Evolutionary conservation across 441 rosid genomes (phyloP).

Genomic region (Croton laevigatus): DNA sequence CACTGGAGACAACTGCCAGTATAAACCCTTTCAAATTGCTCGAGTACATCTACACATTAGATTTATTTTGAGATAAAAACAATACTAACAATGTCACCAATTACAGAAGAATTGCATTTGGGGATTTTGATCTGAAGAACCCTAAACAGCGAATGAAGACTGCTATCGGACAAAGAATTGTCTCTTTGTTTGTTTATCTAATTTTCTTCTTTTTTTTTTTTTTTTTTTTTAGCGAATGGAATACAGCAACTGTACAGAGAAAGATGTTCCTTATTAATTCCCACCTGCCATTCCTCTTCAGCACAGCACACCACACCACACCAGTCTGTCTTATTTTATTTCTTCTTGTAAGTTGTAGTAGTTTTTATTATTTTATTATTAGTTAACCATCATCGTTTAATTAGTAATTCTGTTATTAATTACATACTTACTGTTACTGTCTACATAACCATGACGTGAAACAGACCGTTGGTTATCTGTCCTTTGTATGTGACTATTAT

Average conservation of each 20-base stretch:
- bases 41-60: slow-evolving; percentile 11
- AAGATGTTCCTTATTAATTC: not conserved
- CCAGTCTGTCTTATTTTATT: not conserved
- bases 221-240: not conserved
- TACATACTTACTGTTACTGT: no score
- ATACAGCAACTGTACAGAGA: not conserved
- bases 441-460: no score
- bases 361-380: no score
- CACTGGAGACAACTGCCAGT: slow-evolving; percentile 57
- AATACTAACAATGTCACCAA: not conserved
- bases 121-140: slow-evolving; percentile 2
- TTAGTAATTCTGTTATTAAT: no score
- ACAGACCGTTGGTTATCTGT: no score
- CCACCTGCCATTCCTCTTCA: slow-evolving; percentile 3
- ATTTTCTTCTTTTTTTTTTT: not conserved
- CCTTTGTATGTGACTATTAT: no score
- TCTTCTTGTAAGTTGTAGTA: no score
- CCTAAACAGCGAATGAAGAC: not conserved
- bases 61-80: not conserved
- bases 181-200: not conserved
- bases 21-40: slow-evolving; percentile 57
- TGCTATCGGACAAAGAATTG: not conserved
- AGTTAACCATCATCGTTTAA: no score
- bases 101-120: not conserved
- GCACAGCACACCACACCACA: no score